Base-by-base conservation (phyloP, 805 yeast genomes). In the Cyberlindnera suaveolens region DNA sequence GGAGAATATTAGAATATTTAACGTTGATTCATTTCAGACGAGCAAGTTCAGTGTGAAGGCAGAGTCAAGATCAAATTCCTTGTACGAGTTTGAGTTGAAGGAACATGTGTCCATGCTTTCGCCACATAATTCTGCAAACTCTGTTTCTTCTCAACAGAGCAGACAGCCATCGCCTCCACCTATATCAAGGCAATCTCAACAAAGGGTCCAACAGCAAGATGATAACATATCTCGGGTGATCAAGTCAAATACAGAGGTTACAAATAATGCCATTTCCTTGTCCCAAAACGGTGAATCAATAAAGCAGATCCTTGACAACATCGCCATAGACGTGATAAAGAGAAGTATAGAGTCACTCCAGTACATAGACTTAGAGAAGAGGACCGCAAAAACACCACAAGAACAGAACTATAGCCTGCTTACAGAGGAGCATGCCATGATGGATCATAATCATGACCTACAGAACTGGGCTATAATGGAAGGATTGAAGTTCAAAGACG, bases 241-340 rank as follows among this genome's bases (percentile, higher is more conserved):
- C 17, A 19, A 30, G 27, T 29, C 38, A 15, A 37, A 40, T 34
- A 42, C 38, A 15, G 43, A 38, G 6, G 38, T 39, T 2, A 46
- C 57, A 0, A 47, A 53, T 14, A 38, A 38, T 9, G 60, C 60
- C 1, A 44, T 56, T 9, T 34, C 43, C 7, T 35, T 57, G 3
- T 56, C 58, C 1, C 46, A 47, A 17, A 53, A 52, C 17, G 61
- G 61, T 0, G 50, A 48, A 38, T 56, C 61, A 9, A 57, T 57
- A n/a, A 40, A 42, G 18, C 31, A 44, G 3, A 47, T 53, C n/a
- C 40, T 56, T 7, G 54, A 56, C 38, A 41, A 38, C 4, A 43
- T 48, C 16, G 47, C 57, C 3, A 48, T 54, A 11, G 57, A 54
- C 19, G 40, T 56, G 35, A 47, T 54, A 10, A 53, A 53, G 31